A percentile compares a stretch with the other conserved stretches of the same genome.
phyloP scores from a whole-genome alignment of 371 early-diverging fungal genomes.

The Apophysomyces variabilis region DNA sequence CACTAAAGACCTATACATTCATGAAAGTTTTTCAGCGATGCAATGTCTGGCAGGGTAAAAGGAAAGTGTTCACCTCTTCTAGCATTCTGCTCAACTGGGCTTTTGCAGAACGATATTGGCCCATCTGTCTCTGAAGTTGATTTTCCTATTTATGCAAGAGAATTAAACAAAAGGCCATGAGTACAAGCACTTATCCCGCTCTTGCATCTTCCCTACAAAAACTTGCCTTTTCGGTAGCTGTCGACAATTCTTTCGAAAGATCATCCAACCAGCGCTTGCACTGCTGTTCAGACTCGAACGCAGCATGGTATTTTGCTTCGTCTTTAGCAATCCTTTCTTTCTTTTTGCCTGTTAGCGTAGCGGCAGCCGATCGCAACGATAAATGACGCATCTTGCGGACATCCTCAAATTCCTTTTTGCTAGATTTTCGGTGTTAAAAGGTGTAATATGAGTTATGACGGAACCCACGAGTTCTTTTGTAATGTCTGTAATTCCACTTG shows the following conservation, averaged over 20 bases:
- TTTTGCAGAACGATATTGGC: constrained; percentile 10
- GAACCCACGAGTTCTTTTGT: constrained; percentile 22
- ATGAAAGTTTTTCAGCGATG: background rate
- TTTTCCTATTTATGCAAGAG: constrained; percentile 12
- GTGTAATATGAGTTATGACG: background rate
- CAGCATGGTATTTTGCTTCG: constrained; percentile 44
- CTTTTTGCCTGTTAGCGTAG: constrained; percentile 46
- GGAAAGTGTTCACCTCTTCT: constrained; percentile 18
- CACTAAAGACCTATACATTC: constrained; percentile 32
- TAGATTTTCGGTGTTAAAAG: constrained; percentile 8
- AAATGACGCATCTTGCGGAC: constrained; percentile 43
- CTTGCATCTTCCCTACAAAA: background rate
- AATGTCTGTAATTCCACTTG: constrained; percentile 17
- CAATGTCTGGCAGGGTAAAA: background rate
- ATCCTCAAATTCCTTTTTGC: constrained; percentile 45
- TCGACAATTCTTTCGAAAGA: constrained; percentile 16
- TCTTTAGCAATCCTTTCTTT: constrained; percentile 38
- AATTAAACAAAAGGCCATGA: too few relatives aligned
- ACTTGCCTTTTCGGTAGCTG: constrained; percentile 17
- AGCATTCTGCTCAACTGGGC: constrained; percentile 14
- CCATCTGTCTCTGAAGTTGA: constrained; percentile 19
- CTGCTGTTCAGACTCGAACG: constrained; percentile 48
- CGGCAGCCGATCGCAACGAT: constrained; percentile 43
- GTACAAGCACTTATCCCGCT: background rate
- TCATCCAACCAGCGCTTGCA: constrained; percentile 37